phyloP scores from a whole-genome alignment of 371 early-diverging fungal genomes.

The Choanephora cucurbitarum region DNA sequence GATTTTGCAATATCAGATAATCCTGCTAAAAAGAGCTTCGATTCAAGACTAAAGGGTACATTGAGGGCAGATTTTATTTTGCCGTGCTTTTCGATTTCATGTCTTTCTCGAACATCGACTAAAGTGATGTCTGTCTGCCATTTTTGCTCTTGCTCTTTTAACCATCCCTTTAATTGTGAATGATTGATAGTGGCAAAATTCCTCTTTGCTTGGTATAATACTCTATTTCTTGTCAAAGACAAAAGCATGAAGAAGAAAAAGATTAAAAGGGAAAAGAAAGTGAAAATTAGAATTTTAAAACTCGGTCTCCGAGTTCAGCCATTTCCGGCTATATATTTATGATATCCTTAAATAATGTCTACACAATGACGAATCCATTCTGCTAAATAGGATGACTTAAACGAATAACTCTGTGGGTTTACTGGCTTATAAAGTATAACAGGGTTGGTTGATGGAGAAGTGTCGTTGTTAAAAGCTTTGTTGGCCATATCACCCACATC shows the following conservation, averaged over 20 bases:
- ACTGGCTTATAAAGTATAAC: neutral
- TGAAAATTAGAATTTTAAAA: too few relatives aligned
- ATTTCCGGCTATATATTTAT: too few relatives aligned
- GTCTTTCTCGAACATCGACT: conserved; percentile 30
- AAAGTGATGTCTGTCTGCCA: conserved; percentile 9
- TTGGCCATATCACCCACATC: conserved; percentile 19
- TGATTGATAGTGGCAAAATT: neutral
- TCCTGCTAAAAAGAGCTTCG: conserved; percentile 19
- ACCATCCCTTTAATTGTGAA: neutral
- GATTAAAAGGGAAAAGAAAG: too few relatives aligned
- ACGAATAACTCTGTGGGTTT: neutral
- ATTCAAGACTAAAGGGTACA: conserved; percentile 19
- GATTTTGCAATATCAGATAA: conserved; percentile 30
- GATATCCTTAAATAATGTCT: too few relatives aligned
- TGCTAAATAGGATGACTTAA: neutral
- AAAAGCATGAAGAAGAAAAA: too few relatives aligned
- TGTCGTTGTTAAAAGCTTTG: conserved; percentile 10
- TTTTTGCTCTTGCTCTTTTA: neutral
- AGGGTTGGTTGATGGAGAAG: too few relatives aligned
- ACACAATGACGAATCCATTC: neutral
- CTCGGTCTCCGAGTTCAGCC: too few relatives aligned
- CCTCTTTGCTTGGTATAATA: too few relatives aligned
- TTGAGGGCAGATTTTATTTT: conserved; percentile 30
- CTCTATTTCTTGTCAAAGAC: too few relatives aligned
- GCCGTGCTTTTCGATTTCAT: conserved; percentile 29